Conservation (phyloP, 345 rosid species). For the Stellera chamaejasme region DNA sequence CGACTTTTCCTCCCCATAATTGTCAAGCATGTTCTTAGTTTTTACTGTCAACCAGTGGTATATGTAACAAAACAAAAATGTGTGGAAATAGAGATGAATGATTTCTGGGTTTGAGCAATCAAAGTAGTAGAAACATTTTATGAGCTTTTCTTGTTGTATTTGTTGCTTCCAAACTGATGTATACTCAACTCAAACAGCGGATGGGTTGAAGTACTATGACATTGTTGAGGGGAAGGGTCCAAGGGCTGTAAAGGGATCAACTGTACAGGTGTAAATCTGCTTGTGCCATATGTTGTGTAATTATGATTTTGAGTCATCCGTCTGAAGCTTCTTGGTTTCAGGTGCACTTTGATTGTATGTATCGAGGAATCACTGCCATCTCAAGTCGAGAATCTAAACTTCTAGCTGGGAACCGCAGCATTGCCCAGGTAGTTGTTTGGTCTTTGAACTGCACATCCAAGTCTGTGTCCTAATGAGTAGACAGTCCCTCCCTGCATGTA, state of each 20-base stretch:
- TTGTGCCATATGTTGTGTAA: no score
- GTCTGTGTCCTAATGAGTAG: no score
- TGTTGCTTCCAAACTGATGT: slow-evolving; percentile 2
- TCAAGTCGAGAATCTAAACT: slow-evolving; percentile 94
- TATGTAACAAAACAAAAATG: no score
- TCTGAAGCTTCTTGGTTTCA: slow-evolving; percentile 8
- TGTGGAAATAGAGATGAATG: no score
- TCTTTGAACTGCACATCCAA: no score
- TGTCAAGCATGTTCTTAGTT: background rate
- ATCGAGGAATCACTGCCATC: slow-evolving; percentile 62
- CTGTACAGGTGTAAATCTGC: slow-evolving; percentile 43
- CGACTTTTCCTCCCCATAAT: slow-evolving; percentile 5
- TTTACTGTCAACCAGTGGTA: no score
- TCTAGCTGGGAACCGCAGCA: slow-evolving; percentile 80
- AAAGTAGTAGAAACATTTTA: no score
- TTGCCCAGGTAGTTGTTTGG: slow-evolving; percentile 83
- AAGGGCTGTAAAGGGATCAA: slow-evolving; percentile 63
- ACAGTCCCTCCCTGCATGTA: no score
- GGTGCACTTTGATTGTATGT: slow-evolving; percentile 89
- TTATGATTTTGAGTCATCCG: background rate
- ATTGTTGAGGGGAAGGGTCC: slow-evolving; percentile 75
- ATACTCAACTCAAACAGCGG: slow-evolving; percentile 46
- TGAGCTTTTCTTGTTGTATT: background rate
- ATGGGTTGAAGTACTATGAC: slow-evolving; percentile 83
- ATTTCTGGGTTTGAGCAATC: no score